Percentiles rank a stretch among this genome's conserved stretches.
Evolutionary conservation across 2,329 filamentous ascomycete genomes (phyloP).

Genomic region (Xylaria hypoxylon): DNA sequence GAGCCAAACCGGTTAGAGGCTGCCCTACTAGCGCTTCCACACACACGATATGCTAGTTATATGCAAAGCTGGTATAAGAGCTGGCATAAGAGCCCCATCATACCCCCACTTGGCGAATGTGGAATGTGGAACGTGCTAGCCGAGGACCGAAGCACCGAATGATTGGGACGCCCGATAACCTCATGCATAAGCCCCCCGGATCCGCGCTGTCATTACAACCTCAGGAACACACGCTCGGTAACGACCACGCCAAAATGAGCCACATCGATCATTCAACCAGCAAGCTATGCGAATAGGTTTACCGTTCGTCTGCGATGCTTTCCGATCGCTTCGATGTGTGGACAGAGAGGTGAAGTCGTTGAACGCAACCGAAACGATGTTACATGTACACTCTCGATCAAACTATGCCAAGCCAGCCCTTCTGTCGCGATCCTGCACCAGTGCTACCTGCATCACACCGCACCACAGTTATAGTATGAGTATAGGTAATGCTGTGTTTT

Average conservation of each 20-base stretch:
- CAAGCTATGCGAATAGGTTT: no score
- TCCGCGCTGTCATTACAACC: constrained; percentile 36
- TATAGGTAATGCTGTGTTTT: no score
- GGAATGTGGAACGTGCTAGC: no score
- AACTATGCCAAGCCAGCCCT: no score
- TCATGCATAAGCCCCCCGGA: constrained; percentile 38
- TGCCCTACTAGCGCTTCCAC: neutral
- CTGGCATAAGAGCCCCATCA: constrained; percentile 9
- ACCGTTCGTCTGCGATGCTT: no score
- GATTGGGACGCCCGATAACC: constrained; percentile 31
- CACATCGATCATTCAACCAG: neutral
- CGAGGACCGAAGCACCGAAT: constrained; percentile 34
- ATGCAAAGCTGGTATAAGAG: constrained; percentile 17
- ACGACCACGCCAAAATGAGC: constrained; percentile 32
- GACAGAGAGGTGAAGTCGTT: no score
- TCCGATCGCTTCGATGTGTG: no score
- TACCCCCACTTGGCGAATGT: constrained; percentile 6
- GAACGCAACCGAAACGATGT: no score
- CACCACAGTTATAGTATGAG: no score
- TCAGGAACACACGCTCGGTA: constrained; percentile 35
- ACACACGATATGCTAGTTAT: neutral
- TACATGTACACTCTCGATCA: no score
- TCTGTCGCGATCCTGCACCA: no score
- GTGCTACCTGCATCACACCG: no score
- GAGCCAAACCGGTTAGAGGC: neutral